Conservation (phyloP, 1,284 basidiomycete species). For the Fomitopsis palustris region DNA sequence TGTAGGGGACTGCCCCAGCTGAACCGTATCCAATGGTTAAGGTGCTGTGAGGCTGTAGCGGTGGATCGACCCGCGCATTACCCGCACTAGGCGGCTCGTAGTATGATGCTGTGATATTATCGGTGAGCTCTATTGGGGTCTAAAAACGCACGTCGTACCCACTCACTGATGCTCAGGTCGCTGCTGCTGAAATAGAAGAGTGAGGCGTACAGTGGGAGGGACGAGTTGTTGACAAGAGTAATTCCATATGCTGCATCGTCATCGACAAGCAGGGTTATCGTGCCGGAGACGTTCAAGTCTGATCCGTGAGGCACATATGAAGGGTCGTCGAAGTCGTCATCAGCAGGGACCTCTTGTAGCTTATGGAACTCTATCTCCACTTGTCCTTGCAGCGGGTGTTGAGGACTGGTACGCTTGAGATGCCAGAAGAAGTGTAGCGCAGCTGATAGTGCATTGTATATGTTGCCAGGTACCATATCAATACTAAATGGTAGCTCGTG, state of each 20-base stretch:
- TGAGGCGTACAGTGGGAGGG: background rate
- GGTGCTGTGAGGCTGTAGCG: background rate
- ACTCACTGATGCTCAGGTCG: conserved; percentile 4
- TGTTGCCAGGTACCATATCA: background rate
- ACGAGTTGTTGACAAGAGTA: background rate
- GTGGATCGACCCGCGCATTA: background rate
- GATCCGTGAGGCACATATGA: background rate
- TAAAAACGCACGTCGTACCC: no score
- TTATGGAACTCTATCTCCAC: conserved; percentile 1
- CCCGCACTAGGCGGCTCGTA: conserved; percentile 10
- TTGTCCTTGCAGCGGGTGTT: background rate
- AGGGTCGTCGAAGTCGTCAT: background rate
- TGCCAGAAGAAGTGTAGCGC: conserved; percentile 1
- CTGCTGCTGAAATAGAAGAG: conserved; percentile 1
- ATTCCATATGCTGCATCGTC: background rate
- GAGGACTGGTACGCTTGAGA: background rate
- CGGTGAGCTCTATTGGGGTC: background rate
- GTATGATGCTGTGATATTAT: background rate
- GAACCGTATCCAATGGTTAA: background rate
- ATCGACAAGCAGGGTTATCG: background rate
- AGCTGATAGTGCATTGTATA: background rate
- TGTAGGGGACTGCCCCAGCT: background rate
- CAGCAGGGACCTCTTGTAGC: background rate
- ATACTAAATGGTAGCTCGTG: background rate
- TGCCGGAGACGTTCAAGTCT: background rate